These are phyloP conservation scores for Ilyonectria destructans DNA, from an alignment of 2,329 filamentous ascomycete species.

Conservation along the genomic window DNA sequence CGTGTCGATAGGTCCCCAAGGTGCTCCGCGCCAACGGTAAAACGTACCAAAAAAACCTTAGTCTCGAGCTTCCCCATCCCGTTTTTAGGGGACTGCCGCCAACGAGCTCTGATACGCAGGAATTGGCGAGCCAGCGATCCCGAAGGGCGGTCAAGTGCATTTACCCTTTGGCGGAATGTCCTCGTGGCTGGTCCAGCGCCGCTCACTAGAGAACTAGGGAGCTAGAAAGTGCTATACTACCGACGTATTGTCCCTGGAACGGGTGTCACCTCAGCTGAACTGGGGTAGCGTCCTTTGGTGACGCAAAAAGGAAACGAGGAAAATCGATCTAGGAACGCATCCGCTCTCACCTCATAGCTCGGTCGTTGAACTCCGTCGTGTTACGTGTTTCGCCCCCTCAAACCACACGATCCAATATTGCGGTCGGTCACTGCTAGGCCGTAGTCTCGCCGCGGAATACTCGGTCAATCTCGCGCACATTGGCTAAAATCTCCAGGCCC, in stretches of 20 bases:
- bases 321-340: neutral
- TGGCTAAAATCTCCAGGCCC: constrained; percentile 2
- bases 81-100: constrained; percentile 11
- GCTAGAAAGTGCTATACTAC: constrained; percentile 24
- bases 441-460: neutral
- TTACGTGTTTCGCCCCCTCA: neutral
- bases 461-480: neutral
- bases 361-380: neutral
- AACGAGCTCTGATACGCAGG: constrained; percentile 19
- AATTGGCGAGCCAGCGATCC: constrained; percentile 2
- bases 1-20: constrained; percentile 11
- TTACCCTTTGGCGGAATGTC: constrained; percentile 26
- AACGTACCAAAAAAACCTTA: constrained; percentile 15
- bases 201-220: constrained; percentile 9
- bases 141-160: constrained; percentile 26
- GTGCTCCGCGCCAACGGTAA: neutral
- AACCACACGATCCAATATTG: neutral
- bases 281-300: constrained; percentile 30
- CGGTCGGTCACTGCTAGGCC: neutral
- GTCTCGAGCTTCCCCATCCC: constrained; percentile 16
- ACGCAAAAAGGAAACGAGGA: neutral
- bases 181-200: constrained; percentile 16
- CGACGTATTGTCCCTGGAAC: constrained; percentile 33
- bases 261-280: constrained; percentile 44
- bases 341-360: neutral